Evolutionary conservation across 2,329 filamentous ascomycete genomes (phyloP), one percentile per base, ranked within the genome.

Genomic region (Microdochium nivale): DNA sequence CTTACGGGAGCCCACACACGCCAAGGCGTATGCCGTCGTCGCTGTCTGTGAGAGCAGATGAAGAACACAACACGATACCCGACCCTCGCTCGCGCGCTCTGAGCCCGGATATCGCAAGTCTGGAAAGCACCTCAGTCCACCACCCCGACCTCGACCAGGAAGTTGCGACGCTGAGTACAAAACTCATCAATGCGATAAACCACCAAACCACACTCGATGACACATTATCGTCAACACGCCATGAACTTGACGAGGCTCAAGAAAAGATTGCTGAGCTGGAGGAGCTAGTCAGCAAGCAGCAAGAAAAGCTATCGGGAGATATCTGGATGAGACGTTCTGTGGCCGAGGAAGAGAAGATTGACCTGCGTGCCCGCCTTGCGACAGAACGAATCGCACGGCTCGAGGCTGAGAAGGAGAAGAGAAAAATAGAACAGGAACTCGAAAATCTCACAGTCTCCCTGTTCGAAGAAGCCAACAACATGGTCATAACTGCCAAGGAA

Each of bases 391-490:
- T 73, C 48, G 75, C 81, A 57, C 80, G 86, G n/a, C 67, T 74
- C 8, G 79, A 83, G 47, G 80, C 80, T 11, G 87, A 91, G 62
- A 84, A 81, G 65, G 88, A 89, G 52, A 96, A 94, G 74, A 88
- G 87, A 67, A 84, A 84, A 56, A 96, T 96, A 27, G 94, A 99
- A 67, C 84, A 87, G 59, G 94, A 99, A 68, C 73, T 99, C 47
- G 94, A 97, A 70, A 88, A 83, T 50, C 70, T 99, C 56, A 97
- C 94, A 0, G 84, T 90, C 1, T 90, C 90, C 25, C 78, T 99
- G n/a, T 99, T 99, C 56, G 90, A 97, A 65, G 92, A 99, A 74
- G 94, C 94, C 49, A 97, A 99, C 72, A 91, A 87, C 77, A 97
- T 99, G 92, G 94, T 99, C 50, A 88, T 92, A 40, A 84, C 83